A percentile compares a stretch with the other conserved stretches of the same genome.
These are phyloP conservation scores for Rasamsonia emersonii DNA, from an alignment of 2,329 filamentous ascomycete species.

Conservation along the genomic window DNA sequence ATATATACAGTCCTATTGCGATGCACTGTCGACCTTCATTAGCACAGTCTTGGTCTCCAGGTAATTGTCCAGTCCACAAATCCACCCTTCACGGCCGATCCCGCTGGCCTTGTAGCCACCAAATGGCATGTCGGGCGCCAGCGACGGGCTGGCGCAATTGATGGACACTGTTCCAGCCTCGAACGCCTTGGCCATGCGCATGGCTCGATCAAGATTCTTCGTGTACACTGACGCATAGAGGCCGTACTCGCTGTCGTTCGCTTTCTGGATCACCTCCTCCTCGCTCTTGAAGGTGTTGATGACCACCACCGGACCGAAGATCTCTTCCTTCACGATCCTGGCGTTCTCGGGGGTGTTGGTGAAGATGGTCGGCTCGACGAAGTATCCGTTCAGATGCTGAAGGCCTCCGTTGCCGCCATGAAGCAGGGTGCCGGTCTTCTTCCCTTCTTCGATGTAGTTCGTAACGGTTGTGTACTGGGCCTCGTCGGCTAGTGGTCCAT, in stretches of 20 bases:
- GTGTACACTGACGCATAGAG: conserved; percentile 24
- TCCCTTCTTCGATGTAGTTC: conserved; percentile 59
- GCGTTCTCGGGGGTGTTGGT: conserved; percentile 54
- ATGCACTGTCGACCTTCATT: too few species aligned
- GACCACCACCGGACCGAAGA: conserved; percentile 37
- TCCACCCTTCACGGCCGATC: conserved; percentile 26
- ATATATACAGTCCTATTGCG: too few species aligned
- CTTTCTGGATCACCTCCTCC: conserved; percentile 47
- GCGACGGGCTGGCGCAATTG: conserved; percentile 29
- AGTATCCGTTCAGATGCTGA: conserved; percentile 63
- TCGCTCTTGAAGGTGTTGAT: conserved; percentile 38
- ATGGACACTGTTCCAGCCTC: conserved; percentile 21
- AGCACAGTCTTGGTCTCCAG: conserved; percentile 23
- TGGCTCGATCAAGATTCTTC: conserved; percentile 19
- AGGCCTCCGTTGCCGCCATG: conserved; percentile 51
- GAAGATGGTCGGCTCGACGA: conserved; percentile 81
- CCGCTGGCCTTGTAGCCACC: conserved; percentile 38
- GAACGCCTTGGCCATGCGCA: conserved; percentile 17
- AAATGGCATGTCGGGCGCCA: conserved; percentile 33
- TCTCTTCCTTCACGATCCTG: conserved; percentile 27
- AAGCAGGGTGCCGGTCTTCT: conserved; percentile 56
- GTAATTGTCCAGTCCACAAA: conserved; percentile 30
- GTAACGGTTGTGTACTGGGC: conserved; percentile 81
- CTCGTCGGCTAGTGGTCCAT: conserved; percentile 75
- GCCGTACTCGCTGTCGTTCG: conserved; percentile 39